Conservation (phyloP, 2,329 filamentous ascomycete species). For the Lomentospora prolificans region DNA sequence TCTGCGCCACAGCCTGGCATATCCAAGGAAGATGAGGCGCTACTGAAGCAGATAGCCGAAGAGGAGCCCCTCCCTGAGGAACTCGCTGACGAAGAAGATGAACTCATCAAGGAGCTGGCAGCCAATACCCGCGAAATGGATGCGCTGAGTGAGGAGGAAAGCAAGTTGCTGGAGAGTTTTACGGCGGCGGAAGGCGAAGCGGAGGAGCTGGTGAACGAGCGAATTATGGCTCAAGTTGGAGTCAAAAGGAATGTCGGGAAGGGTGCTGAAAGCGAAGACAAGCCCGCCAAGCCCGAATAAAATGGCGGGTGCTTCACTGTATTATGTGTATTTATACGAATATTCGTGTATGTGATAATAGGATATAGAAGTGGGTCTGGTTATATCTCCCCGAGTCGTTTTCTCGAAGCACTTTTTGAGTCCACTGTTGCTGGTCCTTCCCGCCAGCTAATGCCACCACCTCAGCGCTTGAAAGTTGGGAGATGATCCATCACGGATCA, state of each 20-base stretch:
- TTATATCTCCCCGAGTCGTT: not conserved
- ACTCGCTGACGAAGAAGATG: constrained; percentile 1
- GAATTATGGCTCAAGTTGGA: constrained; percentile 1
- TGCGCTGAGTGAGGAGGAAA: constrained; percentile 2
- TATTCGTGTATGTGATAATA: not conserved
- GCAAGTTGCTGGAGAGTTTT: not conserved
- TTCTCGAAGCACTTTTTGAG: not conserved
- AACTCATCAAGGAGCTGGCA: constrained; percentile 4
- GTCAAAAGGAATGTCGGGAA: not conserved
- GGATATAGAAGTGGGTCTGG: not conserved
- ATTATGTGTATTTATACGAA: constrained; percentile 9
- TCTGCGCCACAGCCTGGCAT: not conserved
- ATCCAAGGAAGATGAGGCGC: not conserved
- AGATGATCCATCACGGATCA: too few relatives aligned
- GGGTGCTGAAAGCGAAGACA: not conserved
- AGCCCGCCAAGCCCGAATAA: constrained; percentile 4
- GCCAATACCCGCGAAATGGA: constrained; percentile 2
- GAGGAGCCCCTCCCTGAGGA: not conserved
- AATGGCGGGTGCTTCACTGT: not conserved
- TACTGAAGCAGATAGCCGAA: not conserved
- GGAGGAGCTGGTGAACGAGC: not conserved
- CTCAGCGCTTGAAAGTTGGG: too few relatives aligned
- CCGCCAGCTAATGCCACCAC: too few relatives aligned
- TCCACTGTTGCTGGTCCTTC: too few relatives aligned
- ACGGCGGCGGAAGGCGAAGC: not conserved